These are phyloP conservation scores for Parastagonospora avenae DNA, from an alignment of 2,329 filamentous ascomycete genomes.

Conservation along the genomic window DNA sequence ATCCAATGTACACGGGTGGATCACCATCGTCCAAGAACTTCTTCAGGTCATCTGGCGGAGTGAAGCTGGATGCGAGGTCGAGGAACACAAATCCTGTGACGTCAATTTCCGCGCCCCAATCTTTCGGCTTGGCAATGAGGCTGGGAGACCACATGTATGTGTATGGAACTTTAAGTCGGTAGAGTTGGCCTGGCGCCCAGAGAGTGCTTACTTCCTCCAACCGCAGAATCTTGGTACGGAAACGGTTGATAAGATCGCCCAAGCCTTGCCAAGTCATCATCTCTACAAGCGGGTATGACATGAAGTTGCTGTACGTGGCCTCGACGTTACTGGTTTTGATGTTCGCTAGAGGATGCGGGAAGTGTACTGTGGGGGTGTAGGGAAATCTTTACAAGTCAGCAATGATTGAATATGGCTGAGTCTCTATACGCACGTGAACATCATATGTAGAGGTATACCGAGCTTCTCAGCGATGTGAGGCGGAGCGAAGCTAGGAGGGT, in stretches of 20 bases:
- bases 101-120: slow-evolving; percentile 73
- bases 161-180: slow-evolving; percentile 74
- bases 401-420: background rate
- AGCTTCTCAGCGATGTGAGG: slow-evolving; percentile 77
- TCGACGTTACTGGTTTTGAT: slow-evolving; percentile 76
- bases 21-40: slow-evolving; percentile 49
- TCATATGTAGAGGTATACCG: slow-evolving; percentile 77
- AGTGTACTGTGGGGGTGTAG: slow-evolving; percentile 75
- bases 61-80: slow-evolving; percentile 67
- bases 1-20: slow-evolving; percentile 74
- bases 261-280: slow-evolving; percentile 72
- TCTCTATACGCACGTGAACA: slow-evolving; percentile 75
- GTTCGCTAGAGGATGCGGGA: slow-evolving; percentile 78
- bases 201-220: slow-evolving; percentile 76
- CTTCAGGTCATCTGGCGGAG: slow-evolving; percentile 61
- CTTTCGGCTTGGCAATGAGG: slow-evolving; percentile 68
- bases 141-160: slow-evolving; percentile 71
- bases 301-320: slow-evolving; percentile 76
- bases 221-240: slow-evolving; percentile 70
- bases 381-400: slow-evolving; percentile 59
- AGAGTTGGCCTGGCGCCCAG: slow-evolving; percentile 76
- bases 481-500: slow-evolving; percentile 78
- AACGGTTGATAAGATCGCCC: slow-evolving; percentile 77
- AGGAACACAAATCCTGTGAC: slow-evolving; percentile 81
- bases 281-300: slow-evolving; percentile 79